Evolutionary conservation across 2,329 filamentous ascomycete genomes (phyloP).

Genomic region (Aspergillus aculeatus): DNA sequence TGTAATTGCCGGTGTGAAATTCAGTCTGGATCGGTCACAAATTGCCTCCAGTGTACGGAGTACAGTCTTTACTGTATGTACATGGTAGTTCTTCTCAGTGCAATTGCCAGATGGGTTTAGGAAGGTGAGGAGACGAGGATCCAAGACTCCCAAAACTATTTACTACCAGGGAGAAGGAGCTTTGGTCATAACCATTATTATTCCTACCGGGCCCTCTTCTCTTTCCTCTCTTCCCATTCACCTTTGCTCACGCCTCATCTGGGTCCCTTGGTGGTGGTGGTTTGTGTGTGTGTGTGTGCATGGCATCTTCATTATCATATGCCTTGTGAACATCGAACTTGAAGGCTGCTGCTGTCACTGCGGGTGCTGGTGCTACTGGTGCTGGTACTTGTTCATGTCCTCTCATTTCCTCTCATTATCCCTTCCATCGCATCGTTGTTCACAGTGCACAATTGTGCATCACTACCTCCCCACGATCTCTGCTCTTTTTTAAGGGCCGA

Average conservation of each 20-base stretch:
- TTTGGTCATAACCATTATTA: neutral
- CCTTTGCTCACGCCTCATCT: neutral
- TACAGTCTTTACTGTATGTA: too few relatives aligned
- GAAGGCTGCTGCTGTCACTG: neutral
- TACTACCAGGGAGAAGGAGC: neutral
- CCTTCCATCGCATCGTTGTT: neutral
- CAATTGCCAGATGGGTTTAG: neutral
- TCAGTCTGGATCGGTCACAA: constrained; percentile 2
- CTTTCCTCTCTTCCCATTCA: constrained; percentile 15
- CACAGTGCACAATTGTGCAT: neutral
- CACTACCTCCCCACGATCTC: neutral
- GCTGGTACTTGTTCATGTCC: too few relatives aligned
- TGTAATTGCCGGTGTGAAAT: neutral
- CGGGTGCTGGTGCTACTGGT: too few relatives aligned
- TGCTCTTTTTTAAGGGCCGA: neutral
- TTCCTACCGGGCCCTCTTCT: neutral
- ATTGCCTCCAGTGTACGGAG: neutral
- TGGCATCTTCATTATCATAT: neutral
- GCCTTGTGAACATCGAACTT: neutral
- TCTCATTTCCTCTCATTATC: neutral
- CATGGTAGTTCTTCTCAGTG: neutral
- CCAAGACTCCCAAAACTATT: neutral
- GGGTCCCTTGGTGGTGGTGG: neutral
- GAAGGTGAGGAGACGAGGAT: constrained; percentile 11
- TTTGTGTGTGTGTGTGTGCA: neutral